A percentile compares a stretch with the other conserved stretches of the same genome.
Evolutionary conservation across 73 alveolate species (phyloP).

Genomic region (Paramecium pentaurelia): DNA sequence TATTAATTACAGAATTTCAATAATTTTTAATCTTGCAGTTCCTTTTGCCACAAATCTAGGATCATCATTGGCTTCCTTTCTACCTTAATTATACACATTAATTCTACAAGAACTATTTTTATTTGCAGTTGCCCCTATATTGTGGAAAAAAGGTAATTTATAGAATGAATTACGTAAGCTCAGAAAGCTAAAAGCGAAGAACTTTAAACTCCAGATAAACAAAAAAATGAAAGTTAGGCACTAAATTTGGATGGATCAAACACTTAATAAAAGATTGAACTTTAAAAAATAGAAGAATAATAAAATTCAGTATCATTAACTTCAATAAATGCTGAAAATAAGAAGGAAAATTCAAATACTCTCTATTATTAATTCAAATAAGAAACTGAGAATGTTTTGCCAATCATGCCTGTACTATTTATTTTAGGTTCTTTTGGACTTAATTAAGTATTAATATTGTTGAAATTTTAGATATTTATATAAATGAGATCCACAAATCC

Average conservation of each 20-base stretch:
- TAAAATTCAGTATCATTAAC: background rate
- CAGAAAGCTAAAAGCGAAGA: background rate
- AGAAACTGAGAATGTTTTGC: background rate
- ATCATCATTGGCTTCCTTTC: background rate
- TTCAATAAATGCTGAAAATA: background rate
- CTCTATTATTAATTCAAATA: background rate
- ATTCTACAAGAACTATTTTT: background rate
- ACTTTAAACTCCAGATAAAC: background rate
- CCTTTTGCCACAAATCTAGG: slow-evolving; percentile 32
- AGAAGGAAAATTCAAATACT: background rate
- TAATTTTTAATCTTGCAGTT: slow-evolving; percentile 5
- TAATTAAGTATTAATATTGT: background rate
- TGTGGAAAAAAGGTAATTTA: slow-evolving; percentile 21
- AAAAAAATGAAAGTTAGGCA: background rate
- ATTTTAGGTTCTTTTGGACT: background rate
- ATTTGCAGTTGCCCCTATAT: background rate
- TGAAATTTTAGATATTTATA: background rate
- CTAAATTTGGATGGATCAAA: background rate
- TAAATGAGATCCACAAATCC: slow-evolving; percentile 4
- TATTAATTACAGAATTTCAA: background rate
- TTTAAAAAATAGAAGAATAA: background rate
- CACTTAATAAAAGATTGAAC: background rate
- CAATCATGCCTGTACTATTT: background rate
- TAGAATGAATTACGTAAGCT: background rate
- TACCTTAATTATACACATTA: slow-evolving; percentile 2